Conservation (phyloP, 345 rosid genomes). For the Gossypium sturtianum region DNA sequence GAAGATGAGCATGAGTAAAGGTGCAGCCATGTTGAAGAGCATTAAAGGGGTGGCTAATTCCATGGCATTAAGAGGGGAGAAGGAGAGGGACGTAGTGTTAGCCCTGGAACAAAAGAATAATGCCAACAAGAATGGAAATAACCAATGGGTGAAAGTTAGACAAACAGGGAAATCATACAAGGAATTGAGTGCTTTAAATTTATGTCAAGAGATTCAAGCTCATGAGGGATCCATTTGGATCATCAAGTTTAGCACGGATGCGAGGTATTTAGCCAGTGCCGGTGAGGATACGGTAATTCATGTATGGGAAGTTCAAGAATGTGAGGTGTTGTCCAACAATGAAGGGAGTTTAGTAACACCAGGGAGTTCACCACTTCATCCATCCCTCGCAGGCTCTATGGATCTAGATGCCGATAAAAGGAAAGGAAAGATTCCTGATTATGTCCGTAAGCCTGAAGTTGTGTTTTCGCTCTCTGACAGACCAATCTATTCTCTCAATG, state of each 20-base stretch:
- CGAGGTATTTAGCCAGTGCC: slow-evolving; percentile 63
- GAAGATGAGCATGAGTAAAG: slow-evolving; percentile 69
- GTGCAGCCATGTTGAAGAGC: slow-evolving; percentile 77
- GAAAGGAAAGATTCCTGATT: slow-evolving; percentile 74
- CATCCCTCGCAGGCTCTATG: slow-evolving; percentile 18
- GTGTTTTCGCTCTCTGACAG: slow-evolving; percentile 78
- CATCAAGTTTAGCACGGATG: slow-evolving; percentile 60
- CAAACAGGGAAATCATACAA: slow-evolving; percentile 70
- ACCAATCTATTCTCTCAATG: slow-evolving; percentile 74
- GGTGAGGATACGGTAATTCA: slow-evolving; percentile 73
- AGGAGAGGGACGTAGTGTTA: slow-evolving; percentile 37
- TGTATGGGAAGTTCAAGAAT: slow-evolving; percentile 91
- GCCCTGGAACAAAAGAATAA: slow-evolving; percentile 21
- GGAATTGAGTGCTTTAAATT: slow-evolving; percentile 77
- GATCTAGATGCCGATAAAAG: too few species aligned
- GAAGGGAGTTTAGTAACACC: slow-evolving; percentile 50
- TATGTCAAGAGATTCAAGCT: slow-evolving; percentile 90
- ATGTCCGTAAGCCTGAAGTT: slow-evolving; percentile 76
- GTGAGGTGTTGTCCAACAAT: slow-evolving; percentile 53
- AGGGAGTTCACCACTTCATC: slow-evolving; percentile 35
- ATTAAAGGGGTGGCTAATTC: slow-evolving; percentile 77
- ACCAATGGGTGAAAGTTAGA: slow-evolving; percentile 77
- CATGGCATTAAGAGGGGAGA: slow-evolving; percentile 42
- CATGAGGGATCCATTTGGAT: slow-evolving; percentile 94
- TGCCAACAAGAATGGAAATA: slow-evolving; percentile 37